Base-by-base conservation (phyloP, 164 flowering plant genomes). In the Vitis cinerea region DNA sequence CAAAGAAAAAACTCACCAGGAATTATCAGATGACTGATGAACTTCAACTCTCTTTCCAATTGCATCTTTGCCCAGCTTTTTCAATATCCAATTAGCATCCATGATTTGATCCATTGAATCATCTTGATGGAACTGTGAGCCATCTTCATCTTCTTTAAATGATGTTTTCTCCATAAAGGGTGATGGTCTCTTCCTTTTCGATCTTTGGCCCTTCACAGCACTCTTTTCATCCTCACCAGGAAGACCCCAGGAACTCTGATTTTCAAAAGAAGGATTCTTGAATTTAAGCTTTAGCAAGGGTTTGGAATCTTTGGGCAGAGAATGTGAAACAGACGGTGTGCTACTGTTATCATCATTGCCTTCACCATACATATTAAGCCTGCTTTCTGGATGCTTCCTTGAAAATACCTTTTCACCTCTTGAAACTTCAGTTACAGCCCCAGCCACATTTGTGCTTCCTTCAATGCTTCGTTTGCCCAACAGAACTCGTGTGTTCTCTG, bases 11-110 rank as follows among this genome's bases (percentile, higher is more conserved):
- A 79, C 92, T 87, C 71, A 96, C 99, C 99, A 96, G 71, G 97
- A 84, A 79, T 87, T 82, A 66, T 89, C 90, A n/a, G 97, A 85
- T 56, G 85, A 77, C 61, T 86, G 90, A 70, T 91, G 94, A 77
- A 93, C 88, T 86, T 95, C 97, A 50, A 95, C 99, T 73, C 86
- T 83, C 83, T 96, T 96, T 65, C 98, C 99, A 75, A 89, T 77
- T 16, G 98, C 94, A 83, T 96, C 98, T 79, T 84, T 93, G 51
- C 99, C 99, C 84, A 96, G 77, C 78, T 87, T 93, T 79, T 92
- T 91, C 79, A 96, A 71, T 69, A 93, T 88, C 97, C 99, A 92
- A 71, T 84, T 92, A 54, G 94, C 99, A 81, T 90, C 97, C 87
- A 87, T 79, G 69, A 82, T 84, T 72, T 85, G 91, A 69, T 84